These are phyloP conservation scores for Yamadazyma laniorum DNA, from an alignment of 805 yeast genomes.

Conservation along the genomic window DNA sequence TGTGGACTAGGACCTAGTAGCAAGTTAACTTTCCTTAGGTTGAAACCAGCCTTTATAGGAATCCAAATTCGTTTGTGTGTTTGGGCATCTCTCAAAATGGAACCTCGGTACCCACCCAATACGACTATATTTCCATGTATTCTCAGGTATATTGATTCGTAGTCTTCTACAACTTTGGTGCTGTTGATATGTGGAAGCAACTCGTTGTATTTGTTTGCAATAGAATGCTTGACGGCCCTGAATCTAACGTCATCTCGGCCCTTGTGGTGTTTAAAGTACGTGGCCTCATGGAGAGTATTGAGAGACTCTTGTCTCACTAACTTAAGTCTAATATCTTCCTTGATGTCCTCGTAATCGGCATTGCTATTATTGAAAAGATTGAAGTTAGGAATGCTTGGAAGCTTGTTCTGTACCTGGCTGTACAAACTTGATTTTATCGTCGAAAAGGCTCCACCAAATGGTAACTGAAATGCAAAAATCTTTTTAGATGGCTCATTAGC, in stretches of 20 bases:
- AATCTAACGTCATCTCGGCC: slow-evolving; percentile 66
- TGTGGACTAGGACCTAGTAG: slow-evolving; percentile 68
- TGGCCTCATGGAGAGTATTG: slow-evolving; percentile 62
- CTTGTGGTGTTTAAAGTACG: slow-evolving; percentile 50
- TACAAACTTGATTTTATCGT: slow-evolving; percentile 16
- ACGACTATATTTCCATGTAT: slow-evolving; percentile 77
- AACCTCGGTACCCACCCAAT: slow-evolving; percentile 88
- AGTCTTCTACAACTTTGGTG: slow-evolving; percentile 13
- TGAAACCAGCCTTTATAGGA: slow-evolving; percentile 82
- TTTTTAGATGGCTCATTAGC: slow-evolving; percentile 33
- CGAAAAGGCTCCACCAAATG: slow-evolving; percentile 48
- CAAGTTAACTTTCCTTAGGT: slow-evolving; percentile 66
- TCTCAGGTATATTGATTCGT: slow-evolving; percentile 51
- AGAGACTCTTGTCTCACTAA: slow-evolving; percentile 56
- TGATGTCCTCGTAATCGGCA: slow-evolving; percentile 13
- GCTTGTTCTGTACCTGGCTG: slow-evolving; percentile 15
- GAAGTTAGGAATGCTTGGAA: slow-evolving; percentile 5
- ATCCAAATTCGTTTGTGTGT: slow-evolving; percentile 78
- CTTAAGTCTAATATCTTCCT: slow-evolving; percentile 36
- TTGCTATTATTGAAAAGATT: slow-evolving; percentile 1
- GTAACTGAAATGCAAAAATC: slow-evolving; percentile 57
- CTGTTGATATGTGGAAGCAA: slow-evolving; percentile 29
- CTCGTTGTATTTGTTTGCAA: slow-evolving; percentile 49
- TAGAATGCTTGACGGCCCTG: slow-evolving; percentile 64
- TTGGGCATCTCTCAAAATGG: slow-evolving; percentile 62